Percentiles rank a stretch among this genome's conserved stretches.
Conservation (phyloP, 768 basidiomycete species). For the Tephrocybe sp. region DNA sequence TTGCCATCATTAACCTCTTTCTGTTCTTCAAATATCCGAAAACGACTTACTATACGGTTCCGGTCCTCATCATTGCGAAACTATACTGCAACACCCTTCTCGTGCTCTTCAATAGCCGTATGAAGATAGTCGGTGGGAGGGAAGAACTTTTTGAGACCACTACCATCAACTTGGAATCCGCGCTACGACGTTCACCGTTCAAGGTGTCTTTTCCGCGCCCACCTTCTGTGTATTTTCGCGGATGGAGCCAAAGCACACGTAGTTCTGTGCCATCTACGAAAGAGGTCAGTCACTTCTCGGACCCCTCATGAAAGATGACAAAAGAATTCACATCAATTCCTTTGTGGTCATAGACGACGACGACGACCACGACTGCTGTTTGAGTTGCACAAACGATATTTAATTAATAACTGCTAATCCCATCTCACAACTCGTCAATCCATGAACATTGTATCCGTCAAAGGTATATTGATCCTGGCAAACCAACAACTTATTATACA, state of each 20-base stretch:
- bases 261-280: no score
- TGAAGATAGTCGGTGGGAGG: constrained; percentile 21
- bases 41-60: constrained; percentile 23
- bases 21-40: constrained; percentile 25
- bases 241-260: background rate
- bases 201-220: constrained; percentile 12
- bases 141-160: constrained; percentile 9
- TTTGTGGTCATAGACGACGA: no score
- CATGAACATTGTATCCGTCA: constrained; percentile 8
- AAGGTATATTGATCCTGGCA: background rate
- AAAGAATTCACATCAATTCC: background rate
- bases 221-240: constrained; percentile 13
- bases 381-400: no score
- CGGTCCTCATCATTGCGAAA: constrained; percentile 25
- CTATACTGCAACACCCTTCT: constrained; percentile 30
- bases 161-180: constrained; percentile 1
- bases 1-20: constrained; percentile 25
- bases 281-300: no score
- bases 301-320: no score
- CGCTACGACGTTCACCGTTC: background rate
- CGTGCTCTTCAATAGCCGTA: constrained; percentile 27
- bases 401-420: no score
- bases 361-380: no score
- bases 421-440: no score
- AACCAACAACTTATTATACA: no score